Conservation (phyloP, 805 yeast genomes). For the Metschnikowia kunwiensis region DNA sequence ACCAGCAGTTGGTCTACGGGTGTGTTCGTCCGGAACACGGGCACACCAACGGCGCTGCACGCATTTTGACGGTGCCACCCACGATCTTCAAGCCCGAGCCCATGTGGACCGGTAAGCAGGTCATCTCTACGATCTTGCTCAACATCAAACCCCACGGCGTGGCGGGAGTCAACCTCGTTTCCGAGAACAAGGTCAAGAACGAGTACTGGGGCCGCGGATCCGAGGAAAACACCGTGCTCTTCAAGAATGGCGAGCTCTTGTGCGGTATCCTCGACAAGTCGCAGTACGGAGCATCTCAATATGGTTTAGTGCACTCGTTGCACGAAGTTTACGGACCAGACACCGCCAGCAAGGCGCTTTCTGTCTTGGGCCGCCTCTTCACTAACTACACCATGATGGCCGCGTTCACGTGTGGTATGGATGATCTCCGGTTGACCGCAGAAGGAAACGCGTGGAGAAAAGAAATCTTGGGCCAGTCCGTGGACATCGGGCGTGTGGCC, state of each 20-base stretch:
- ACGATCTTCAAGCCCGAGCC: slow-evolving; percentile 82
- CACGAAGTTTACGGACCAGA: slow-evolving; percentile 94
- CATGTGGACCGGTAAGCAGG: slow-evolving; percentile 97
- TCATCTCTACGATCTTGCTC: slow-evolving; percentile 84
- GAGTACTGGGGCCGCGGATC: slow-evolving; percentile 93
- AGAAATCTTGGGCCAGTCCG: slow-evolving; percentile 73
- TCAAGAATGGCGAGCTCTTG: slow-evolving; percentile 81
- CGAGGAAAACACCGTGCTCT: slow-evolving; percentile 78
- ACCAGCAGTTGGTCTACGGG: slow-evolving; percentile 91
- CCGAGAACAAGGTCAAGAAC: slow-evolving; percentile 86
- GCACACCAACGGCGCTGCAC: slow-evolving; percentile 66
- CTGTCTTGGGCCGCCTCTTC: slow-evolving; percentile 92
- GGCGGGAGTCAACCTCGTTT: slow-evolving; percentile 85
- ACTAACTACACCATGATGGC: slow-evolving; percentile 89
- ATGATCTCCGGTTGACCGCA: slow-evolving; percentile 85
- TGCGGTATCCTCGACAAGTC: slow-evolving; percentile 96
- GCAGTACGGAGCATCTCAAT: slow-evolving; percentile 96
- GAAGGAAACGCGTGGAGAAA: slow-evolving; percentile 90
- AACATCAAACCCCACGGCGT: slow-evolving; percentile 83
- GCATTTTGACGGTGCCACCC: slow-evolving; percentile 82
- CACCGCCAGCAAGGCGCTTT: slow-evolving; percentile 82
- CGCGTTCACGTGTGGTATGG: slow-evolving; percentile 99
- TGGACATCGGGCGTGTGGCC: slow-evolving; percentile 83
- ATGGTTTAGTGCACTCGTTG: slow-evolving; percentile 93
- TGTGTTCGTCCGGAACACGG: slow-evolving; percentile 98